Evolutionary conservation across 2,329 filamentous ascomycete genomes (phyloP).

Genomic region (Diaporthe helianthi): DNA sequence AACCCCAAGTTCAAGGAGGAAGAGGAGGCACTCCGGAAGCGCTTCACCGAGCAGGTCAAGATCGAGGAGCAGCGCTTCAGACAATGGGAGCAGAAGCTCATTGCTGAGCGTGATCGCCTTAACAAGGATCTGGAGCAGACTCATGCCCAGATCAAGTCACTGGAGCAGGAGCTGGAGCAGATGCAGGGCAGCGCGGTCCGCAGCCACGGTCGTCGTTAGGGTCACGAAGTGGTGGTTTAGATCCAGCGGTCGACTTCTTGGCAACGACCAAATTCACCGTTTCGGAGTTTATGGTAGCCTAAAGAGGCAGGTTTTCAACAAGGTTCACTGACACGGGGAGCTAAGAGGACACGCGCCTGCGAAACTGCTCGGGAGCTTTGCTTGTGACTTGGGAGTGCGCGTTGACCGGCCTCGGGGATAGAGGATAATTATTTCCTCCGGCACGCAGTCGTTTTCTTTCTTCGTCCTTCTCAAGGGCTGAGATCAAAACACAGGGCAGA

Average conservation of each 20-base stretch:
- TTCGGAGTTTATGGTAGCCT: constrained; percentile 28
- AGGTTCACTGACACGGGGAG: constrained; percentile 32
- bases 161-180: constrained; percentile 90
- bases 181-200: constrained; percentile 91
- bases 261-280: constrained; percentile 21
- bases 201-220: constrained; percentile 89
- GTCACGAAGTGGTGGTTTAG: constrained; percentile 31
- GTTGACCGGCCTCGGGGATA: constrained; percentile 29
- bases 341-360: constrained; percentile 21
- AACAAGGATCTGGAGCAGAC: constrained; percentile 99
- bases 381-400: constrained; percentile 31
- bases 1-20: constrained; percentile 99
- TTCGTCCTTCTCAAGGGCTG: constrained; percentile 32
- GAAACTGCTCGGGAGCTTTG: constrained; percentile 33
- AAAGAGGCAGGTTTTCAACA: constrained; percentile 26
- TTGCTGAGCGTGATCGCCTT: constrained; percentile 95
- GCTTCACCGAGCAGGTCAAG: constrained; percentile 99
- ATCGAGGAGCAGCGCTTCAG: constrained; percentile 99
- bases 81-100: constrained; percentile 99
- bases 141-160: constrained; percentile 90
- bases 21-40: constrained; percentile 96
- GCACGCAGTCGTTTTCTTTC: constrained; percentile 33
- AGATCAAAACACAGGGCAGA: constrained; percentile 17
- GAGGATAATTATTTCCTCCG: constrained; percentile 29
- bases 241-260: constrained; percentile 20